A percentile compares a stretch with the other conserved stretches of the same genome.
phyloP scores from a whole-genome alignment of 1,139 yeast species.

The Eremothecium cymbalariae region DNA sequence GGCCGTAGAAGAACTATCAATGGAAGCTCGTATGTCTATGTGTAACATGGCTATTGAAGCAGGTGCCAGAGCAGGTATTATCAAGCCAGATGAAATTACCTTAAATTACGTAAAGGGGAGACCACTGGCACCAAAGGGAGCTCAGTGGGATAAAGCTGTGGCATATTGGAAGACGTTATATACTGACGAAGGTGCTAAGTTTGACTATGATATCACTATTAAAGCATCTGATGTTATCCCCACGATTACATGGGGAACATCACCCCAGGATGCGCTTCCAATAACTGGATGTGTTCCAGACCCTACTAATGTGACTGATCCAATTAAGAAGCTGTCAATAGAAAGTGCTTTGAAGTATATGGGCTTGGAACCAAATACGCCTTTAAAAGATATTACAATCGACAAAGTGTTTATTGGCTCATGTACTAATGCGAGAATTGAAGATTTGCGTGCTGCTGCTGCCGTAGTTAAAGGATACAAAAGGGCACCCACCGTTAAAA shows the following conservation, averaged over 20 bases:
- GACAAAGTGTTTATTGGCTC: conserved; percentile 97
- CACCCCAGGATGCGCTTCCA: conserved; percentile 97
- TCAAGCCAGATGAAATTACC: conserved; percentile 85
- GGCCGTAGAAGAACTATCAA: conserved; percentile 78
- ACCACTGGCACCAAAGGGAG: conserved; percentile 90
- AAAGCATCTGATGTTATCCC: conserved; percentile 83
- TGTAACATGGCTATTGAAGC: conserved; percentile 98
- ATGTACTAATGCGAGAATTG: conserved; percentile 95
- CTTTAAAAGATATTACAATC: conserved; percentile 59
- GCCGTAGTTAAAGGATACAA: conserved; percentile 84
- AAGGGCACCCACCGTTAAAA: conserved; percentile 71
- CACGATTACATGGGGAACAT: conserved; percentile 98
- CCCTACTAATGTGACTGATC: conserved; percentile 65
- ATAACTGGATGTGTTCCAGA: conserved; percentile 87
- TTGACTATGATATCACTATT: conserved; percentile 76
- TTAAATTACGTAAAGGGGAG: conserved; percentile 84
- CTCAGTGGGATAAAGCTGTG: conserved; percentile 90
- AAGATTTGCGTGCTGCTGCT: conserved; percentile 94
- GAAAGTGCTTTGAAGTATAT: conserved; percentile 85
- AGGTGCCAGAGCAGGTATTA: conserved; percentile 99
- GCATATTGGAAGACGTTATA: conserved; percentile 82
- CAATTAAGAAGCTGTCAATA: conserved; percentile 74
- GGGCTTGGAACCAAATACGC: conserved; percentile 82
- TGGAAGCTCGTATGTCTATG: conserved; percentile 99
- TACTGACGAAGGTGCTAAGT: conserved; percentile 82